Conservation (phyloP, 163 green algal genomes). For the Chlamydomonas reinhardtii region DNA sequence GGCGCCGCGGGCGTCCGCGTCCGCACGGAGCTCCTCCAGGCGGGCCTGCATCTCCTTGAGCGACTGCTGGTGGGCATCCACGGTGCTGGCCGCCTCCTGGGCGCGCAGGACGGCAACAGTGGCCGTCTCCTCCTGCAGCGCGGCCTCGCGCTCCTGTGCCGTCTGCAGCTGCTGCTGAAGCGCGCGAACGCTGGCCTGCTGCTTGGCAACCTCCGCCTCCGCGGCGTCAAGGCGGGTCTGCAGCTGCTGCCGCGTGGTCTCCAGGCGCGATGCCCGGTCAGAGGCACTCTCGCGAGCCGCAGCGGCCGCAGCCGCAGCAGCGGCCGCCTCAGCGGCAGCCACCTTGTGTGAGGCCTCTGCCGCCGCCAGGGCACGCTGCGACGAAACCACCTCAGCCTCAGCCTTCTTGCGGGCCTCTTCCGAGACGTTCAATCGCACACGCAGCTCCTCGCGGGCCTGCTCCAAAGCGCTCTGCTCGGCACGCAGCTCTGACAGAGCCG, state of each 20-base stretch:
- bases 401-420: background rate
- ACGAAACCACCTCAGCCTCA: conserved; percentile 8
- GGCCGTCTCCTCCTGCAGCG: too few species aligned
- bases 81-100: background rate
- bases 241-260: too few species aligned
- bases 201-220: too few species aligned
- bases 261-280: too few species aligned
- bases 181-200: too few species aligned
- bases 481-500: background rate
- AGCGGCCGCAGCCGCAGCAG: background rate
- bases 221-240: too few species aligned
- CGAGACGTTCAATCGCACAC: background rate
- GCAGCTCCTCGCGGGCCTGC: background rate
- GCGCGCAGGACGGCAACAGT: background rate
- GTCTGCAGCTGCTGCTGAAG: too few species aligned
- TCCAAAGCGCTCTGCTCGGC: background rate
- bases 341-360: background rate
- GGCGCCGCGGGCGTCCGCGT: too few species aligned
- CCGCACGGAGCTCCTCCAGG: too few species aligned
- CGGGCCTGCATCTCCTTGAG: background rate
- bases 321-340: background rate
- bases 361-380: background rate
- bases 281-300: too few species aligned
- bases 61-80: background rate
- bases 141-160: too few species aligned